Base-by-base conservation (phyloP, 768 basidiomycete species). In the Lanmaoa rubissima region DNA sequence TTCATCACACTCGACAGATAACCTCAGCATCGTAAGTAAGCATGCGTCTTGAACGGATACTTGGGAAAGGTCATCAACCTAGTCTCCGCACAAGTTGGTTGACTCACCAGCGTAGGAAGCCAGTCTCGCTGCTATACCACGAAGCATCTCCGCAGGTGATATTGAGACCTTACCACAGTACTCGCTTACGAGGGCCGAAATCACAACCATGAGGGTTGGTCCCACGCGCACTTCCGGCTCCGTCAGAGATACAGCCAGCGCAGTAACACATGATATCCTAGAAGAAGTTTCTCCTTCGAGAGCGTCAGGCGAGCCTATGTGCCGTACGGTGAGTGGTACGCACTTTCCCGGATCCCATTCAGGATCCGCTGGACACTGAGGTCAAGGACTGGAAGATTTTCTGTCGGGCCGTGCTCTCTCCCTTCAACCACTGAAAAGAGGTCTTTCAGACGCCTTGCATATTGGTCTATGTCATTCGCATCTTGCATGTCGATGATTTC, bases 1-100 rank as follows among this genome's bases (percentile, higher is more conserved):
- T 24, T 79, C 73, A 11, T 82, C 79, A 62, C 84, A 86, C 19
- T 84, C 80, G 3, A 80, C 82, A 48, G 80, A 76, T 32, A 91
- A 59, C 51, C 89, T 79, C 36, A 92, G 70, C 85, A 93, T 88
- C 4, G 85, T 78, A 34, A 92, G 67, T 32, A 94, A 71, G 57
- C 83, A 83, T 5, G 83, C 83, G 55, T 94, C 91, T 66, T 89
- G 87, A 9, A 92, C 81, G 31, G 85, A 75, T 35, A 80, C 90
- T 92, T 58, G 48, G 12, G 24, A 47, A 34, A 40, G 6, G 49
- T 13, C 24, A 31, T 51, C 45, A 57, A 43, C 41, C n/a, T 44
- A 36, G 26, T 36, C 46, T 53, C 61, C 49, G 43, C 58, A 54
- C 60, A 43, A 60, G 58, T 42, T 24, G 41, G 68, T 65, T 48